These are phyloP conservation scores for Picocystis sp. DNA, from an alignment of 163 green algal genomes.

Conservation along the genomic window DNA sequence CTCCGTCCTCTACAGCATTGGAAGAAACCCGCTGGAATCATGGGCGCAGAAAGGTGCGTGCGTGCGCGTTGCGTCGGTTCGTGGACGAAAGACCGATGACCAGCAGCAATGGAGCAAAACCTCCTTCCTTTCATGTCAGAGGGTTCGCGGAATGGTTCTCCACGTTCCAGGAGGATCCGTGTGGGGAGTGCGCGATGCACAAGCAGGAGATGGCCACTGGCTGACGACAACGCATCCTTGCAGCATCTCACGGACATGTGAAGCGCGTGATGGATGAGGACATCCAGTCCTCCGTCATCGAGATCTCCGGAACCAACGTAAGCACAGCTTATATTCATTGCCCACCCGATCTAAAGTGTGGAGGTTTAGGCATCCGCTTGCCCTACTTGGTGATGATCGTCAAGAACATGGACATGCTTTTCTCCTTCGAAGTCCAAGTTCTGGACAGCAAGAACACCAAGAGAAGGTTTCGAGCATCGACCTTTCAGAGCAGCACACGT, in stretches of 20 bases:
- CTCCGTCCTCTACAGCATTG: conserved; percentile 86
- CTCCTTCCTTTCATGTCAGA: too few relatives aligned
- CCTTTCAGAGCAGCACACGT: conserved; percentile 89
- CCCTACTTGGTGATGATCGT: conserved; percentile 90
- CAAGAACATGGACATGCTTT: conserved; percentile 96
- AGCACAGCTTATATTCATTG: conserved; percentile 52
- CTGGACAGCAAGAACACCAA: conserved; percentile 93
- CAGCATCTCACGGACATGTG: background rate
- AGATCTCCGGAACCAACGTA: conserved; percentile 83
- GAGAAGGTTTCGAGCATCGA: conserved; percentile 84
- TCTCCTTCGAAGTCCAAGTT: conserved; percentile 93
- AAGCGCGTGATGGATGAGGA: conserved; percentile 25
- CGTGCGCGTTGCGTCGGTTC: too few relatives aligned
- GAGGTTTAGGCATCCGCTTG: conserved; percentile 88
- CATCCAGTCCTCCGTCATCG: conserved; percentile 81
- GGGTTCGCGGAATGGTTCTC: too few relatives aligned
- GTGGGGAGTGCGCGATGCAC: too few relatives aligned
- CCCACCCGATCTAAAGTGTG: conserved; percentile 58
- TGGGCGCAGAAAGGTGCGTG: conserved; percentile 73
- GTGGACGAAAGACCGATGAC: too few relatives aligned
- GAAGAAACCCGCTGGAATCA: conserved; percentile 80
- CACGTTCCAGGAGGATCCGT: too few relatives aligned
- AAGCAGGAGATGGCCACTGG: too few relatives aligned
- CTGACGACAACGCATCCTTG: background rate
- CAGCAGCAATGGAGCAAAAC: too few relatives aligned